phyloP scores from a whole-genome alignment of 495 filamentous ascomycete species.

The Thozetella sp. region DNA sequence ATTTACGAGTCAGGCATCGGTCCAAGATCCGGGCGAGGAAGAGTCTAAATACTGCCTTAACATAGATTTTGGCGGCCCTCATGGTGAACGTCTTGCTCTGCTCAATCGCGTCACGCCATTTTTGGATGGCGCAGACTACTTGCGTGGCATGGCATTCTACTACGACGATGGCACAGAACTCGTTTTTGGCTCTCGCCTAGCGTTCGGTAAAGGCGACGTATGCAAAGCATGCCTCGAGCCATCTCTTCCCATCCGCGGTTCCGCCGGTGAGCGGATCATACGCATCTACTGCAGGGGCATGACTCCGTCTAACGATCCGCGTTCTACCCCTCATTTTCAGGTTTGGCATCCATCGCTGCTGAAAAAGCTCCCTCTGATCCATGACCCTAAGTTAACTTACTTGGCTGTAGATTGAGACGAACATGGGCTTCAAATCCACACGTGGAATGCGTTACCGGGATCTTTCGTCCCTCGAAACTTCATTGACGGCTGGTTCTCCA shows the following conservation, averaged over 20 bases:
- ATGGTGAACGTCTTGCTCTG: background rate
- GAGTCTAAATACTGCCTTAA: background rate
- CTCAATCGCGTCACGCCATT: background rate
- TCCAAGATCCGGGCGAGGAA: background rate
- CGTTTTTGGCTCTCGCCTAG: background rate
- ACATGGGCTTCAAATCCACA: no score
- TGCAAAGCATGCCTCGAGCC: background rate
- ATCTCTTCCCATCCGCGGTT: background rate
- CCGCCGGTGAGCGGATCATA: background rate
- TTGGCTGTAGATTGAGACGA: no score
- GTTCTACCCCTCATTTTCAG: background rate
- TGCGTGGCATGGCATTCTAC: background rate
- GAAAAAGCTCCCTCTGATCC: background rate
- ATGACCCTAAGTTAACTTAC: background rate
- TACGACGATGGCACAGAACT: background rate
- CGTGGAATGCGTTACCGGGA: background rate
- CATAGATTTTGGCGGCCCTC: background rate
- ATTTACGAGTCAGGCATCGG: background rate
- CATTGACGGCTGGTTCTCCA: background rate
- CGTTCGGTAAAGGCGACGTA: background rate
- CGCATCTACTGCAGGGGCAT: background rate
- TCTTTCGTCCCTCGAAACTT: background rate
- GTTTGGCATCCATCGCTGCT: background rate
- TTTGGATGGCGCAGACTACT: background rate
- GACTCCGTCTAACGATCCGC: background rate